Evolutionary conservation across 768 basidiomycete genomes (phyloP), one percentile per base, ranked within the genome.

Genomic region (Lactarius psammicola): DNA sequence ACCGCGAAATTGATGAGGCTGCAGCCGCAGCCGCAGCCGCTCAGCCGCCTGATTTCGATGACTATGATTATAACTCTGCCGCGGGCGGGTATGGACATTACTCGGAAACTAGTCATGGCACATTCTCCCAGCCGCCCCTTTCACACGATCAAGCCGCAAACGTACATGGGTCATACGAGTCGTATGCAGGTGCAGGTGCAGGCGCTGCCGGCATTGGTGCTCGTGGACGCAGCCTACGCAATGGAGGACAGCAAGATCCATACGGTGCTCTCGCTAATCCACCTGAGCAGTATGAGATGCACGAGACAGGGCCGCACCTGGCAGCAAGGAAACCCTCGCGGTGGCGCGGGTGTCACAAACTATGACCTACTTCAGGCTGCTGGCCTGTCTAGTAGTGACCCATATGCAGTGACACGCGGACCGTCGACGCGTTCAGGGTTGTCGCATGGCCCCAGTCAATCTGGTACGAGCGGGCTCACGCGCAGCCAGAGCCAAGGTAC

Each of bases 1-100:
- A 92, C 73, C 80, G 80, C n/a, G 90, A 92, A 60, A 84, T 90
- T 46, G 86, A 84, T 17, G 86, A 85, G 57, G 90, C 89, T 0
- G 88, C 89, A 0, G 82, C 81, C 3, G 87, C 85, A 64, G 89
- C 89, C 0, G 81, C 80, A 0, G 84, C 82, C 0, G 76, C 81
- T 1, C 68, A 78, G 23, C 78, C 82, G 0, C 85, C 84, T 15
- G 69, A 73, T 69, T 80, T 81, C 65, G 85, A 86, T 62, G 84
- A 86, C 63, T 79, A 81, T 36, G 68, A 71, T 49, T 73, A 71
- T 54, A 79, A 77, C 38, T 53, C 65, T 15, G 72, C 72, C 46
- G 70, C 71, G 5, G 73, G 75, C 15, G 68, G 70, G 31, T 74
- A 72, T 55, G 74, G 70, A 23, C 78, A 74, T 17, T 84, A 82